Percentiles rank a stretch among this genome's conserved stretches.
Conservation (phyloP, 129 eudicot species). For the Pseudognaphalium luteoalbum region DNA sequence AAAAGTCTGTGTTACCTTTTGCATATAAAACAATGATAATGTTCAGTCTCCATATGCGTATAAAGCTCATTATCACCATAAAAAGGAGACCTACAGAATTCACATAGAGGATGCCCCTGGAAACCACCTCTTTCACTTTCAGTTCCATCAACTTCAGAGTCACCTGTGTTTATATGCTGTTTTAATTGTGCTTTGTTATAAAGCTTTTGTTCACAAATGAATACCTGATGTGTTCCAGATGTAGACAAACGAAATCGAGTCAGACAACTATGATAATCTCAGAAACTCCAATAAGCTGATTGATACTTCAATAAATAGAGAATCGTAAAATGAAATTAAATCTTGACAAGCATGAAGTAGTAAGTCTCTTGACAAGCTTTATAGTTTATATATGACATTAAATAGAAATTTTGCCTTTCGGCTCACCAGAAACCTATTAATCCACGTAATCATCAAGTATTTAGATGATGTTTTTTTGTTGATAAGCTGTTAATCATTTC, state of each 20-base stretch:
- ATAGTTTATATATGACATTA: too few relatives aligned
- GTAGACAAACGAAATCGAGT: conserved; percentile 22
- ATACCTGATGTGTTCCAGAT: conserved; percentile 55
- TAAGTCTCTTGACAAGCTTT: conserved; percentile 1
- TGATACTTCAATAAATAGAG: neutral
- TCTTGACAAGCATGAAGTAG: neutral
- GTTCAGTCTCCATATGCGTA: conserved; percentile 87
- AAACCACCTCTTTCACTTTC: conserved; percentile 99
- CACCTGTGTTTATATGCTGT: conserved; percentile 83
- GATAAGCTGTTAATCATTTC: neutral
- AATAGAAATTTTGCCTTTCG: neutral
- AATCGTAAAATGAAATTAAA: neutral
- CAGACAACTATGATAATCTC: conserved; percentile 27
- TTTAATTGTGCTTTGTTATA: conserved; percentile 75
- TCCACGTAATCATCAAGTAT: neutral
- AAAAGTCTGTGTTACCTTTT: conserved; percentile 51
- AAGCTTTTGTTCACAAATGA: conserved; percentile 92
- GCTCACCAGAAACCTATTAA: neutral
- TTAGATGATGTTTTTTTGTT: neutral
- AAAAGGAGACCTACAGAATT: conserved; percentile 82
- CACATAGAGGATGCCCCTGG: conserved; percentile 89
- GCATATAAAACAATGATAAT: conserved; percentile 85
- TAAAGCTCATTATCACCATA: conserved; percentile 94
- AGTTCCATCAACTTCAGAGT: conserved; percentile 96
- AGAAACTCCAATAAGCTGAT: neutral